Conservation (phyloP, 2,329 filamentous ascomycete genomes). For the Fusarium protoensiforme region DNA sequence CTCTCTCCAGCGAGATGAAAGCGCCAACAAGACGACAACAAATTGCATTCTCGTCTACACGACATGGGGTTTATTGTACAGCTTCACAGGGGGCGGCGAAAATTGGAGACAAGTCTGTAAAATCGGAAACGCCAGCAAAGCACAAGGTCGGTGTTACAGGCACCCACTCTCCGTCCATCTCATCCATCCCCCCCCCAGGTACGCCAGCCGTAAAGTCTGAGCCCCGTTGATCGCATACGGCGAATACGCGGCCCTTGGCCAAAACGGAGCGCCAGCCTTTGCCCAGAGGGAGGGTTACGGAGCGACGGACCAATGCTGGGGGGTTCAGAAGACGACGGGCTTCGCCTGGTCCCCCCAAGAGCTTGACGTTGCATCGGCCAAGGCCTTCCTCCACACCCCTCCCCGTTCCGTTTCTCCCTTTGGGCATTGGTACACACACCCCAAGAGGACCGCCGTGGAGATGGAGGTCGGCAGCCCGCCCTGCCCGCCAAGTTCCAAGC, state of each 20-base stretch:
- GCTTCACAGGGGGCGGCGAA: neutral
- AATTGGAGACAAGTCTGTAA: neutral
- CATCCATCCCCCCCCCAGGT: neutral
- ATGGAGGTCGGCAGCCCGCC: neutral
- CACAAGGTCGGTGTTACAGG: neutral
- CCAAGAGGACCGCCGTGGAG: neutral
- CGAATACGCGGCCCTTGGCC: neutral
- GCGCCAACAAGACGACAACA: conserved; percentile 1
- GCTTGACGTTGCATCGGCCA: conserved; percentile 38
- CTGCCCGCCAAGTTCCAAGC: conserved; percentile 9
- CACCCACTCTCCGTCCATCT: neutral
- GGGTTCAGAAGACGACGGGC: conserved; percentile 25
- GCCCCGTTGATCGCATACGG: conserved; percentile 34
- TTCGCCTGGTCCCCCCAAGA: conserved; percentile 27
- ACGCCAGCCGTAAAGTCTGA: neutral
- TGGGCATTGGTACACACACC: neutral
- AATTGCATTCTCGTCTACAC: conserved; percentile 4
- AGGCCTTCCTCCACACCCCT: conserved; percentile 16
- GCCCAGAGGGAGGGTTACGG: conserved; percentile 24
- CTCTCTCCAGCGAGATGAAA: neutral
- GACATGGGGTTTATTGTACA: conserved; percentile 3
- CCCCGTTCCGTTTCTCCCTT: conserved; percentile 1
- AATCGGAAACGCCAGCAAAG: neutral
- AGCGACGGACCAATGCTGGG: conserved; percentile 21
- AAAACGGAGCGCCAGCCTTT: conserved; percentile 26